Evolutionary conservation across 2,329 filamentous ascomycete species (phyloP).

Genomic region (Chlorencoelia australis): DNA sequence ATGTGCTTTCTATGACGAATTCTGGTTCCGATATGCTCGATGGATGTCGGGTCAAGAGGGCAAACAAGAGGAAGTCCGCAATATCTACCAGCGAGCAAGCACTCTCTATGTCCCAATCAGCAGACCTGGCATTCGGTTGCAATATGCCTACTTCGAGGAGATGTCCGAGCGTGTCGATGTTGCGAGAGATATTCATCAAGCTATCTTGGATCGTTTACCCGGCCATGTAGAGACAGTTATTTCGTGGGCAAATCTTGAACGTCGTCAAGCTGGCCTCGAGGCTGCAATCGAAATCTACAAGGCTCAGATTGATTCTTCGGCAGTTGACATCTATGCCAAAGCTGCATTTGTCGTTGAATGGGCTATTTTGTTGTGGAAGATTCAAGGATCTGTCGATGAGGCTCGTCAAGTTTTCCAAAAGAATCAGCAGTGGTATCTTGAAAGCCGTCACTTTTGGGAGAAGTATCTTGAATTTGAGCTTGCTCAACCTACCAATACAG

Average conservation of each 20-base stretch:
- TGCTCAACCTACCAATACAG: conserved; percentile 61
- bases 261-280: conserved; percentile 73
- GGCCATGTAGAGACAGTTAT: conserved; percentile 80
- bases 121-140: conserved; percentile 70
- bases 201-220: conserved; percentile 66
- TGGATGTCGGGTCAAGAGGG: conserved; percentile 79
- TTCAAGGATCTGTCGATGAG: conserved; percentile 69
- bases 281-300: conserved; percentile 79
- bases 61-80: conserved; percentile 83
- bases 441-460: conserved; percentile 83
- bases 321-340: conserved; percentile 69
- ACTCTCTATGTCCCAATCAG: conserved; percentile 82
- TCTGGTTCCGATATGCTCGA: conserved; percentile 92
- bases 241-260: conserved; percentile 76
- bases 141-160: conserved; percentile 94
- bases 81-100: conserved; percentile 81
- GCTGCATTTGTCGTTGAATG: conserved; percentile 82
- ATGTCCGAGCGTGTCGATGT: conserved; percentile 65
- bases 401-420: conserved; percentile 75
- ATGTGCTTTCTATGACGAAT: conserved; percentile 91
- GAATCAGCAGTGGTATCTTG: conserved; percentile 74
- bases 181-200: conserved; percentile 74
- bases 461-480: conserved; percentile 85
- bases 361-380: conserved; percentile 79
- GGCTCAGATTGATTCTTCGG: conserved; percentile 62